Evolutionary conservation across 768 basidiomycete genomes (phyloP).

Genomic region (Boletus insuetus): DNA sequence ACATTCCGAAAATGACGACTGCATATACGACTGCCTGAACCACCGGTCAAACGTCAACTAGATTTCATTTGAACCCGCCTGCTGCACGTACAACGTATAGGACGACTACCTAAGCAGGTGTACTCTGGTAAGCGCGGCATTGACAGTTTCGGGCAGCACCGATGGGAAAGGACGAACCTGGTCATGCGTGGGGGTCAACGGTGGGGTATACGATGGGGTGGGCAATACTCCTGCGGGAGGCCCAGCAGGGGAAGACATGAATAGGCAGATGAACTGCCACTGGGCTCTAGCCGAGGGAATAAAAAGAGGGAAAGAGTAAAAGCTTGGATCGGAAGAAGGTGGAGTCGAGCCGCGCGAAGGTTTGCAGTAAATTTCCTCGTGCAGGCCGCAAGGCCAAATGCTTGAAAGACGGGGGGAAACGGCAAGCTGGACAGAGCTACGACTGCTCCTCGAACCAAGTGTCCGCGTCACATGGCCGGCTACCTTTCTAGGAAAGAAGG

Average conservation of each 20-base stretch:
- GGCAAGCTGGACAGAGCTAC: constrained; percentile 5
- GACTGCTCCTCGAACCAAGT: constrained; percentile 13
- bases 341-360: constrained; percentile 18
- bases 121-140: constrained; percentile 21
- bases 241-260: constrained; percentile 32
- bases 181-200: constrained; percentile 64
- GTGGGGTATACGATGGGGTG: constrained; percentile 35
- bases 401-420: constrained; percentile 5
- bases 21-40: constrained; percentile 77
- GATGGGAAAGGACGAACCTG: constrained; percentile 48
- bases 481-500: constrained; percentile 18
- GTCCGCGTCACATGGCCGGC: constrained; percentile 15
- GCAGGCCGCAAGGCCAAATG: constrained; percentile 29
- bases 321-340: constrained; percentile 14
- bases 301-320: constrained; percentile 4
- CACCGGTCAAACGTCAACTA: constrained; percentile 5
- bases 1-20: constrained; percentile 83
- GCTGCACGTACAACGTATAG: constrained; percentile 65
- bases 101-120: constrained; percentile 56
- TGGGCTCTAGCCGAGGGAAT: constrained; percentile 2
- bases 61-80: constrained; percentile 8
- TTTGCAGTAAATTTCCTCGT: constrained; percentile 28
- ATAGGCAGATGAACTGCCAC: constrained; percentile 31
- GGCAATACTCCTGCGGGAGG: constrained; percentile 35
- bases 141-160: constrained; percentile 16